phyloP scores from a whole-genome alignment of 345 rosid genomes.

The Gossypium mustelinum region DNA sequence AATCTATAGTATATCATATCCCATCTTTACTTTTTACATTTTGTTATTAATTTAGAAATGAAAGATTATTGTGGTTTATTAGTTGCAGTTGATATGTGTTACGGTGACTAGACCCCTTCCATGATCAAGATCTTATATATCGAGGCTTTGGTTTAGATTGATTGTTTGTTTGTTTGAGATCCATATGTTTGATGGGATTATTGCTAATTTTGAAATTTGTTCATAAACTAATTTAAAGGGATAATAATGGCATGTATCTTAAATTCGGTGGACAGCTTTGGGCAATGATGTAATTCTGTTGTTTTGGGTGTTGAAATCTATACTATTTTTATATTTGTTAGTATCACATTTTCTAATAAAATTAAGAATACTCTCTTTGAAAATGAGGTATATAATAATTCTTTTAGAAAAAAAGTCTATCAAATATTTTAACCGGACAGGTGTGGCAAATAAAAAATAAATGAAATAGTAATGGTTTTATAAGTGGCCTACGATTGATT shows the following conservation, averaged over 20 bases:
- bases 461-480: background rate
- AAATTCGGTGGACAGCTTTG: slow-evolving; percentile 14
- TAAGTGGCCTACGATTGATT: background rate
- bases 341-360: too few relatives aligned
- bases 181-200: background rate
- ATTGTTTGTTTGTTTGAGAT: background rate
- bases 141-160: background rate
- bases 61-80: slow-evolving; percentile 28
- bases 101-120: background rate
- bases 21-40: slow-evolving; percentile 9
- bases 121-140: background rate
- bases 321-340: too few relatives aligned
- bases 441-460: background rate
- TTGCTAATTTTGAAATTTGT: background rate
- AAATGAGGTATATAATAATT: too few relatives aligned
- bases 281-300: background rate
- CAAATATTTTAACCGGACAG: background rate
- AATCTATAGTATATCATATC: slow-evolving; percentile 20
- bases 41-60: slow-evolving; percentile 19
- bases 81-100: slow-evolving; percentile 7
- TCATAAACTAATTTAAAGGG: too few relatives aligned
- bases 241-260: slow-evolving; percentile 25
- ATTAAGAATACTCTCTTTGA: too few relatives aligned
- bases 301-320: too few relatives aligned
- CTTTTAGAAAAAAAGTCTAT: background rate